Evolutionary conservation across 768 basidiomycete genomes (phyloP).

Genomic region (Rhodotorula kratochvilovae): DNA sequence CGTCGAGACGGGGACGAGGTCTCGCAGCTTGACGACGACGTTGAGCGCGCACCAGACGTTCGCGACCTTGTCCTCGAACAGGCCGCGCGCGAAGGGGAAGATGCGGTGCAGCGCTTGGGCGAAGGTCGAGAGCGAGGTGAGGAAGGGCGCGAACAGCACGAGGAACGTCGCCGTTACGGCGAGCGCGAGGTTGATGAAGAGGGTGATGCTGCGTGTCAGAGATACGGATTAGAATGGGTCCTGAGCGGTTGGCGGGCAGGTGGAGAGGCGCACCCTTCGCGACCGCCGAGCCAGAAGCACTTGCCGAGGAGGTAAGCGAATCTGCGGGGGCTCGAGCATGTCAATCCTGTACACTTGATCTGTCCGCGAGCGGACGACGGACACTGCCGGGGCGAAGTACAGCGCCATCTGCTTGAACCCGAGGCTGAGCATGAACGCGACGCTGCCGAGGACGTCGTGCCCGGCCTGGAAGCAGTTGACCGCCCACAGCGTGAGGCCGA

Average conservation of each 20-base stretch:
- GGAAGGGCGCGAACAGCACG: constrained; percentile 72
- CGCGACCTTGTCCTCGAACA: constrained; percentile 93
- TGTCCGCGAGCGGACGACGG: no score
- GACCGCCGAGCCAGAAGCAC: constrained; percentile 72
- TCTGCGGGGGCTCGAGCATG: neutral
- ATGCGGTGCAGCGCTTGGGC: constrained; percentile 70
- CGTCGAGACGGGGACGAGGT: constrained; percentile 51
- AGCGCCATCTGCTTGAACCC: constrained; percentile 95
- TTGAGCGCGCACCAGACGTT: constrained; percentile 97
- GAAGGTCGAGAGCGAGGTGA: constrained; percentile 50
- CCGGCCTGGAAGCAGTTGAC: constrained; percentile 66
- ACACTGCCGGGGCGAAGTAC: constrained; percentile 82
- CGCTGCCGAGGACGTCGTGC: constrained; percentile 68
- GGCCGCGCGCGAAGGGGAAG: constrained; percentile 83
- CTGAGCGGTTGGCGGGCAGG: neutral
- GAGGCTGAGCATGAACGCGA: constrained; percentile 76
- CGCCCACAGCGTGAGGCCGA: constrained; percentile 59
- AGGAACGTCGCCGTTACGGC: constrained; percentile 60
- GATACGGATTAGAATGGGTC: constrained; percentile 41
- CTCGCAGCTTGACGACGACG: constrained; percentile 78
- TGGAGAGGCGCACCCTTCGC: constrained; percentile 57
- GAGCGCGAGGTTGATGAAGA: constrained; percentile 65
- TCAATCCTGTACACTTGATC: no score
- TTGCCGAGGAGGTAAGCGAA: constrained; percentile 85
- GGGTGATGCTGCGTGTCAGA: constrained; percentile 56